Evolutionary conservation across 139 green algal species (phyloP).

Genomic region (Chlorella sorokiniana): DNA sequence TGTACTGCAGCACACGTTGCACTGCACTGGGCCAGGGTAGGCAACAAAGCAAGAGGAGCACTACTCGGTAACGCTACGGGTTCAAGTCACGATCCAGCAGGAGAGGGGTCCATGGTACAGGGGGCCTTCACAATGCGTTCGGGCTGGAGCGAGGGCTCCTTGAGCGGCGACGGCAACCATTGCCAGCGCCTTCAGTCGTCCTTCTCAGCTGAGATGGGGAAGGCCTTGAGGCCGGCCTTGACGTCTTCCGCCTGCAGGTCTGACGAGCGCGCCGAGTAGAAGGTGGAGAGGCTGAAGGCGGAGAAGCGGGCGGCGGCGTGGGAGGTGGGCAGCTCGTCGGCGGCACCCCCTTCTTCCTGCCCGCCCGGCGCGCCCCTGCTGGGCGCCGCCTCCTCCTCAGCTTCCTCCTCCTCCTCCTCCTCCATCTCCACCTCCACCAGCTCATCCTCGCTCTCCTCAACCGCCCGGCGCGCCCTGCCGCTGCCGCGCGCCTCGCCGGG

Average conservation of each 20-base stretch:
- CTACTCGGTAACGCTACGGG: too few relatives aligned
- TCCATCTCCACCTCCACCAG: neutral
- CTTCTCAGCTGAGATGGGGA: neutral
- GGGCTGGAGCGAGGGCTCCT: too few relatives aligned
- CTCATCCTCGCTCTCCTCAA: neutral
- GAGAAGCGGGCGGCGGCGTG: neutral
- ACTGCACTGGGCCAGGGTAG: too few relatives aligned
- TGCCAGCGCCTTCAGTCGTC: neutral
- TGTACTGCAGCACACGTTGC: too few relatives aligned
- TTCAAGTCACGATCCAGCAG: too few relatives aligned
- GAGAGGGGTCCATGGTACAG: too few relatives aligned
- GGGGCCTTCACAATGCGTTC: too few relatives aligned
- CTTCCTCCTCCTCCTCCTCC: neutral
- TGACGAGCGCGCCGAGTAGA: constrained; percentile 25
- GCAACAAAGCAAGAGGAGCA: too few relatives aligned
- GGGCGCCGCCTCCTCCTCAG: neutral
- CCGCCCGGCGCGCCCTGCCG: neutral
- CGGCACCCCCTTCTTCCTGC: neutral
- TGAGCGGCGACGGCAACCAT: too few relatives aligned
- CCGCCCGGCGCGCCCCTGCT: neutral
- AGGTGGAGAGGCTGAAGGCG: constrained; percentile 14
- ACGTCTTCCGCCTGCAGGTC: constrained; percentile 7
- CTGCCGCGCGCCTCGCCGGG: neutral
- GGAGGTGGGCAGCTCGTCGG: neutral
- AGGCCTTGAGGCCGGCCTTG: neutral